These are phyloP conservation scores for Thelonectria blattea DNA, from an alignment of 2,329 filamentous ascomycete genomes.

Conservation along the genomic window DNA sequence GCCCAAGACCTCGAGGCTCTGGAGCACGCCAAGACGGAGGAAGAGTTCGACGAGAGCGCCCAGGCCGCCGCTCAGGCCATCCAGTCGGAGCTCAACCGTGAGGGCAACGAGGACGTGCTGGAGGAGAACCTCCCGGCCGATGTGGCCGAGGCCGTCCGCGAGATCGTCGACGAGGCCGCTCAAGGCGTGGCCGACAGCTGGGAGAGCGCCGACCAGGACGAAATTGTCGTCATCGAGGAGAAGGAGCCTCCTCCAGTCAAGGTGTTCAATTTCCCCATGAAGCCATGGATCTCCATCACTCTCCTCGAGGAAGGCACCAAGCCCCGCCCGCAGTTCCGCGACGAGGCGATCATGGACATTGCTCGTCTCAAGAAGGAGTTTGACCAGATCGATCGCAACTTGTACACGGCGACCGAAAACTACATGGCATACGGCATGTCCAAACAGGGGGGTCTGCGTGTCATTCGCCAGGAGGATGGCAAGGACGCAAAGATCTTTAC, in stretches of 20 bases:
- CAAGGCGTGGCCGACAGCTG: slow-evolving; percentile 79
- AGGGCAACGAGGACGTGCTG: slow-evolving; percentile 58
- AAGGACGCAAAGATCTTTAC: slow-evolving; percentile 91
- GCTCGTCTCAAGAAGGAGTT: slow-evolving; percentile 96
- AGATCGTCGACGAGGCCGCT: slow-evolving; percentile 55
- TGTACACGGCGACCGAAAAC: slow-evolving; percentile 85
- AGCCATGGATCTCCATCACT: slow-evolving; percentile 90
- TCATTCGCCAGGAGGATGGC: slow-evolving; percentile 94
- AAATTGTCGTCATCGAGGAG: slow-evolving; percentile 69
- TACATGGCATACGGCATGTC: slow-evolving; percentile 96
- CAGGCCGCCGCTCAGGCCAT: slow-evolving; percentile 54
- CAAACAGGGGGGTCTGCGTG: slow-evolving; percentile 88
- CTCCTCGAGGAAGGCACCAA: slow-evolving; percentile 66
- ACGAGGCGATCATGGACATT: slow-evolving; percentile 87
- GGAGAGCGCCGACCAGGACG: slow-evolving; percentile 84
- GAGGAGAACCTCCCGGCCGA: slow-evolving; percentile 51
- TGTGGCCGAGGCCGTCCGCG: slow-evolving; percentile 48
- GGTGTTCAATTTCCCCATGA: slow-evolving; percentile 96
- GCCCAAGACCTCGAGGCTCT: slow-evolving; percentile 53
- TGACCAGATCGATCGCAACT: slow-evolving; percentile 92
- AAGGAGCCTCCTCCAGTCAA: slow-evolving; percentile 70
- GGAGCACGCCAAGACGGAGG: slow-evolving; percentile 57
- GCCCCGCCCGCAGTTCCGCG: slow-evolving; percentile 69
- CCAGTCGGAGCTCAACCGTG: slow-evolving; percentile 61
- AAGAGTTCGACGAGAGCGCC: slow-evolving; percentile 59